phyloP scores from a whole-genome alignment of 257 asterid genomes.

The Gentiana dahurica region DNA sequence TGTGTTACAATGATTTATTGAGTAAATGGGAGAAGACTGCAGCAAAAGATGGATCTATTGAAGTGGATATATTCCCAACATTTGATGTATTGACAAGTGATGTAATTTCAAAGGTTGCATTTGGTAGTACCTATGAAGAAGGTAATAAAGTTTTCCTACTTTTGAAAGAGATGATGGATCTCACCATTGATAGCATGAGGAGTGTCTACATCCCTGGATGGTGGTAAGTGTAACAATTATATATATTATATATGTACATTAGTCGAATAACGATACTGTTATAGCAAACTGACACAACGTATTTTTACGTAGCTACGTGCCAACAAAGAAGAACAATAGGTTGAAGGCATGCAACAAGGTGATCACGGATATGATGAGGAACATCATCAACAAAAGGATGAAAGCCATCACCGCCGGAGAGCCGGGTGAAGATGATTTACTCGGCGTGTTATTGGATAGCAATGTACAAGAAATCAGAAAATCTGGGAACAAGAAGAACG shows the following conservation, averaged over 20 bases:
- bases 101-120: conserved; percentile 4
- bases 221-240: background rate
- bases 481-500: too few relatives aligned
- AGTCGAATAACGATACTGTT: too few relatives aligned
- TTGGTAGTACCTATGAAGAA: conserved; percentile 7
- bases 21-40: conserved; percentile 13
- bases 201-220: conserved; percentile 4
- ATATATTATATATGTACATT: too few relatives aligned
- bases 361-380: background rate
- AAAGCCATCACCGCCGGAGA: conserved; percentile 2
- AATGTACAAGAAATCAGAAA: background rate
- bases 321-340: conserved; percentile 3
- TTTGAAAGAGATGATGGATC: conserved; percentile 3
- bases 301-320: conserved; percentile 1
- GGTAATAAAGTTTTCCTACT: background rate
- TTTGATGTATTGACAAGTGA: conserved; percentile 7
- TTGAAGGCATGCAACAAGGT: background rate
- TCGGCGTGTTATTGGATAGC: background rate
- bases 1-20: conserved; percentile 8
- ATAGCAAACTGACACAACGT: too few relatives aligned
- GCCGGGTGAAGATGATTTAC: conserved; percentile 3
- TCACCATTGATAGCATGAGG: conserved; percentile 4
- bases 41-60: conserved; percentile 2
- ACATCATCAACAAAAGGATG: background rate
- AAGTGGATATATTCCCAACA: conserved; percentile 10